Conservation (phyloP, 2,329 filamentous ascomycete species). For the Epichloe scottii region DNA sequence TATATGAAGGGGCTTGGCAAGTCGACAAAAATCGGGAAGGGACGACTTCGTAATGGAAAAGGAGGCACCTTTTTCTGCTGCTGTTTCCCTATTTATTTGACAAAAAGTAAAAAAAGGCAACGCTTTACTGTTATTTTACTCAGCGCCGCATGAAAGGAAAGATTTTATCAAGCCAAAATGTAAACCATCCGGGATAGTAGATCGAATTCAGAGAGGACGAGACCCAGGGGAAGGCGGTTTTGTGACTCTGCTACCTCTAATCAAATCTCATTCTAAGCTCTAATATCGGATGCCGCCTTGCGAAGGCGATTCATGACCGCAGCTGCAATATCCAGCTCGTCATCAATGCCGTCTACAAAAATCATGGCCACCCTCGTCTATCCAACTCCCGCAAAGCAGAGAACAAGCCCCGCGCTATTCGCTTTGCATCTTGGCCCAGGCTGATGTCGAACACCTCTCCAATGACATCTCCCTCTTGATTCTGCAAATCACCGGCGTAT, state of each 20-base stretch:
- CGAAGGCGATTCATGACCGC: conserved; percentile 76
- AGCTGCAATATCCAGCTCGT: conserved; percentile 69
- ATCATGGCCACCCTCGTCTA: conserved; percentile 65
- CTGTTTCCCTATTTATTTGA: background rate
- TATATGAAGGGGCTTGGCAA: background rate
- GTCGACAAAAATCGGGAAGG: background rate
- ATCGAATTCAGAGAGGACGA: background rate
- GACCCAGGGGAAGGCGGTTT: background rate
- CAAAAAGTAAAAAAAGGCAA: background rate
- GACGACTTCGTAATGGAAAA: background rate
- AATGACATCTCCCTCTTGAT: conserved; percentile 18
- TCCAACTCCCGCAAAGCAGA: conserved; percentile 79
- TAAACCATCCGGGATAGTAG: background rate
- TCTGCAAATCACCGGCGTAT: conserved; percentile 26
- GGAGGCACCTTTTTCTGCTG: background rate
- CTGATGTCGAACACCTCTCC: conserved; percentile 53
- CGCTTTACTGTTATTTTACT: background rate
- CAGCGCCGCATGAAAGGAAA: conserved; percentile 16
- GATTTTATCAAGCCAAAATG: conserved; percentile 1
- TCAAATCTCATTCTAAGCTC: conserved; percentile 25
- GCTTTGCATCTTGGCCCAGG: conserved; percentile 56
- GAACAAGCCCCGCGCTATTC: conserved; percentile 79
- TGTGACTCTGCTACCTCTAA: background rate
- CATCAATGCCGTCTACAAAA: conserved; percentile 77
- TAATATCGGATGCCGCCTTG: conserved; percentile 58